Evolutionary conservation across 2,329 filamentous ascomycete genomes (phyloP).

Genomic region (Atkinsonella texensis): DNA sequence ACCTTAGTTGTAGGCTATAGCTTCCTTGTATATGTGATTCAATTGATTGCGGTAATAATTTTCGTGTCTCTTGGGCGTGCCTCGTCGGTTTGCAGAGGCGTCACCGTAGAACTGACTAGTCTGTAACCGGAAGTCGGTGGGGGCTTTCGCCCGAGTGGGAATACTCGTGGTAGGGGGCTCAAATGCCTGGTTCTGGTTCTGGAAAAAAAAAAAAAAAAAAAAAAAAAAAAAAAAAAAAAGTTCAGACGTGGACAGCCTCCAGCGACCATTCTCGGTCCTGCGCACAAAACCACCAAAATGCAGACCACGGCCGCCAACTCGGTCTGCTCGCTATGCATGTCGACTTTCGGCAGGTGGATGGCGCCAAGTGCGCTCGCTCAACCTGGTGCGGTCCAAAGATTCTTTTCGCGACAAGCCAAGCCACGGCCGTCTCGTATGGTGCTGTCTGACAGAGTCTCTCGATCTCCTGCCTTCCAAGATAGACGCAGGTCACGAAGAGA

Average conservation of each 20-base stretch:
- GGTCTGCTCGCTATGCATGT: slow-evolving; percentile 11
- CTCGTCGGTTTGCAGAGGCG: too few relatives aligned
- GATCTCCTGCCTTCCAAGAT: slow-evolving; percentile 22
- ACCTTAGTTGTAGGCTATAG: too few relatives aligned
- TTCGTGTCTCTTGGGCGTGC: too few relatives aligned
- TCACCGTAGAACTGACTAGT: too few relatives aligned
- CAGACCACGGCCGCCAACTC: slow-evolving; percentile 8
- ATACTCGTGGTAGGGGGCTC: too few relatives aligned
- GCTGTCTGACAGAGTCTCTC: slow-evolving; percentile 40
- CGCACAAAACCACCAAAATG: background rate
- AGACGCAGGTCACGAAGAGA: slow-evolving; percentile 25
- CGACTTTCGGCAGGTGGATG: slow-evolving; percentile 7
- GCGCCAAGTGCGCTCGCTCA: slow-evolving; percentile 12
- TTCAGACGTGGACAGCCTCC: background rate
- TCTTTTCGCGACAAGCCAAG: slow-evolving; percentile 22
- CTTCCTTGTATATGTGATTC: too few relatives aligned
- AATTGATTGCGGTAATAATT: too few relatives aligned
- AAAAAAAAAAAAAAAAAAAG: background rate
- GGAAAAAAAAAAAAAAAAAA: too few relatives aligned
- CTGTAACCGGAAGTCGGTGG: too few relatives aligned
- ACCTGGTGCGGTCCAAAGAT: slow-evolving; percentile 24
- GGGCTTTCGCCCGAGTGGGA: too few relatives aligned
- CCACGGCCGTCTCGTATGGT: slow-evolving; percentile 44
- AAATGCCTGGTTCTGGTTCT: too few relatives aligned
- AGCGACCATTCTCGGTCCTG: background rate